These are phyloP conservation scores for Furcasterigmium sp. DNA, from an alignment of 2,329 filamentous ascomycete species.

Conservation along the genomic window DNA sequence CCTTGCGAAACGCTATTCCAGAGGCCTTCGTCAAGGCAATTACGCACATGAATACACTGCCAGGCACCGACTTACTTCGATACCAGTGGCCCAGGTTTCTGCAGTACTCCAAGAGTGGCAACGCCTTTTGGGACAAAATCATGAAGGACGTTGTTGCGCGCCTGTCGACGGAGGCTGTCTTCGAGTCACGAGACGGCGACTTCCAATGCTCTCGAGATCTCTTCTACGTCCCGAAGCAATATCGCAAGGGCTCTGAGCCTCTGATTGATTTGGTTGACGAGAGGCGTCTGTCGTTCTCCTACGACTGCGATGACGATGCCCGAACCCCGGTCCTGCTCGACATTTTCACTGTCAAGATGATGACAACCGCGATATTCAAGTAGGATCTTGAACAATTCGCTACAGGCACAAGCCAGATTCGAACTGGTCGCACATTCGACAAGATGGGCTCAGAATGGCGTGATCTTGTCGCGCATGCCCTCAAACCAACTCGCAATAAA, in stretches of 20 bases:
- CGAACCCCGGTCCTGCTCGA: background rate
- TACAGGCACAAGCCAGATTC: background rate
- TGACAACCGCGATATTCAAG: background rate
- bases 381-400: background rate
- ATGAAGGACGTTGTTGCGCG: background rate
- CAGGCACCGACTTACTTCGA: background rate
- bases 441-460: background rate
- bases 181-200: background rate
- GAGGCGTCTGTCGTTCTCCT: conserved; percentile 3
- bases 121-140: background rate
- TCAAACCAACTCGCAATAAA: background rate
- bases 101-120: background rate
- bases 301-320: background rate
- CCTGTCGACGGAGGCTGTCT: background rate
- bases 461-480: background rate
- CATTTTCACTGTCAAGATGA: background rate
- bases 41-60: background rate
- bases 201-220: background rate
- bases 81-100: conserved; percentile 3
- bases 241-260: background rate
- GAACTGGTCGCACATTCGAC: background rate
- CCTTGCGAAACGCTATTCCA: conserved; percentile 3
- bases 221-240: background rate
- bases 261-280: background rate
- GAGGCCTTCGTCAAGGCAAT: conserved; percentile 5